Evolutionary conservation across 306 rosid species (phyloP).

Genomic region (Vigna angularis): DNA sequence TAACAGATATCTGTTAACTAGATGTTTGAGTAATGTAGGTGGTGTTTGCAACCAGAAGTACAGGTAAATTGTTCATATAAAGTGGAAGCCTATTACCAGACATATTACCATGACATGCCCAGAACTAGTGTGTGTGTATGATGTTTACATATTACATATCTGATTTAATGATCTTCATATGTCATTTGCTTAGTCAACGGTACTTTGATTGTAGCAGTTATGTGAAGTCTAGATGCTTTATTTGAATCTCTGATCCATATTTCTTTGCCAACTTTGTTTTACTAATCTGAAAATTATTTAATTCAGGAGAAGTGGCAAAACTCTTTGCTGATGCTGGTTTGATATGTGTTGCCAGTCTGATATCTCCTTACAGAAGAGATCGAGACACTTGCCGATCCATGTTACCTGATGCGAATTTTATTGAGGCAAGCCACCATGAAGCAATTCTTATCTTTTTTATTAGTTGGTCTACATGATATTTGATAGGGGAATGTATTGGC

Average conservation of each 20-base stretch:
- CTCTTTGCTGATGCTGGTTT: conserved; percentile 87
- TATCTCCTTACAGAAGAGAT: conserved; percentile 81
- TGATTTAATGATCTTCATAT: conserved; percentile 2
- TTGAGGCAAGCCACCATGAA: conserved; percentile 62
- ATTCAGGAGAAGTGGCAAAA: conserved; percentile 82
- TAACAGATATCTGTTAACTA: conserved; percentile 13
- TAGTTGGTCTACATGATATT: conserved; percentile 39
- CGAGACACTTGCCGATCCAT: conserved; percentile 78
- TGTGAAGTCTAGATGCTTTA: conserved; percentile 5
- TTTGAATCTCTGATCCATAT: conserved; percentile 13
- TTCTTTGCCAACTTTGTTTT: conserved; percentile 20
- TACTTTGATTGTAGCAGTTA: conserved; percentile 23
- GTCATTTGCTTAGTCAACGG: background rate
- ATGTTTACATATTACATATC: conserved; percentile 2
- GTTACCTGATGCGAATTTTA: conserved; percentile 67
- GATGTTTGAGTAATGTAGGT: background rate
- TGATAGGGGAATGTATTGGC: conserved; percentile 42
- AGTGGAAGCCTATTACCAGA: conserved; percentile 8
- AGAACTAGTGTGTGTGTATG: background rate
- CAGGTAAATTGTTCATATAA: background rate
- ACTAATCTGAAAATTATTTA: conserved; percentile 41
- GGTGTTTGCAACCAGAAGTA: conserved; percentile 29
- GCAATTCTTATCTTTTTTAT: conserved; percentile 22
- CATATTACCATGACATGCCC: background rate
- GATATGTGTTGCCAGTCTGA: conserved; percentile 78